Base-by-base conservation (phyloP, 1,139 yeast species). In the Saccharomyces hybrid region DNA sequence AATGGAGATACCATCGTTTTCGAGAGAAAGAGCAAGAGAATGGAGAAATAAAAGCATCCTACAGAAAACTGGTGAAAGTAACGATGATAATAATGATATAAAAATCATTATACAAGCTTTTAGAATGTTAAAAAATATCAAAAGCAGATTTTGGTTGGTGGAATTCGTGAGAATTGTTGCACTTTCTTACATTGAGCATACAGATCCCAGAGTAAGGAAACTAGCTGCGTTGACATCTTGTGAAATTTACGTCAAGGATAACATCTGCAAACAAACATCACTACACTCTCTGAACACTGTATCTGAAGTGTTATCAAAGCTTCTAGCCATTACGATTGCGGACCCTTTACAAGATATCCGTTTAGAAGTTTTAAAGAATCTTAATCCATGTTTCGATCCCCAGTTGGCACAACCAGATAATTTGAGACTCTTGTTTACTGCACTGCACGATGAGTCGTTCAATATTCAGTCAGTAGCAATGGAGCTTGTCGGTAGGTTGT, bases 361-460 rank as follows among this genome's bases (percentile, higher is more conserved):
- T 54, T 73, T 86, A 13, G 93, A 88, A 57, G 90, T 95, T 0
- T 74, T 95, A 56, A 78, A 79, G 51, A 80, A 93, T 50, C 74
- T 95, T 48, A 88, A 88, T 44, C 81, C 84, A 2, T 78, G 80
- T 56, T 86, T 93, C 65, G 97, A 93, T 64, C 88, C 97, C 0
- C 99, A 93, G 64, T 73, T 95, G 49, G 89, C 98, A 0, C 98
- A 93, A 69, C 96, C 97, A 0, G 96, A 87, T 59, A 90, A 90
- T 65, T 95, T 91, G 23, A 78, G 89, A 55, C 73, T 91, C 27
- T 74, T 95, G 38, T 88, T 93, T 64, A 88, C 91, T 76, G 95
- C 97, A 0, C 75, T 93, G 55, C 88, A 95, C 66, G 99, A 95
- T 70, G 99, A 91, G 69, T 81, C 81, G 1, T 93, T 93, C 67